A percentile compares a stretch with the other conserved stretches of the same genome.
These are phyloP conservation scores for Sanchytrium tribonematis DNA, from an alignment of 371 early-diverging fungal genomes.

Conservation along the genomic window DNA sequence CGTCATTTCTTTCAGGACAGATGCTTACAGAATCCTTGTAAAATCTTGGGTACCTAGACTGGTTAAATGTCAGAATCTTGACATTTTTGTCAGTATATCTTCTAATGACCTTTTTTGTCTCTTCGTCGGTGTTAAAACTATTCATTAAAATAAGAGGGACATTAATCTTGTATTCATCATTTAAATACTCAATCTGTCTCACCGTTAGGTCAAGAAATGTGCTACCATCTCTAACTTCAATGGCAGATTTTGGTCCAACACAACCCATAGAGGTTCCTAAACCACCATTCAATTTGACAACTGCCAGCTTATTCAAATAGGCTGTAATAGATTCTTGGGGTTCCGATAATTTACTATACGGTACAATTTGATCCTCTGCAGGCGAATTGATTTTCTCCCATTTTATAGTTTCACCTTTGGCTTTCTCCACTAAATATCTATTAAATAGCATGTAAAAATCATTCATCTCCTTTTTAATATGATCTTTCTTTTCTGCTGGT, in stretches of 20 bases:
- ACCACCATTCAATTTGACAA: conserved; percentile 97
- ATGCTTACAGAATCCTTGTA: conserved; percentile 75
- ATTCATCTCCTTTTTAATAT: conserved; percentile 29
- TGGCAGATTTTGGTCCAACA: conserved; percentile 95
- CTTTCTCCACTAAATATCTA: conserved; percentile 48
- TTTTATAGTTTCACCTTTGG: conserved; percentile 45
- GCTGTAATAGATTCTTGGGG: conserved; percentile 22
- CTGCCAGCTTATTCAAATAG: conserved; percentile 67
- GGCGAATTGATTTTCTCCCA: conserved; percentile 82
- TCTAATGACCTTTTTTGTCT: conserved; percentile 83
- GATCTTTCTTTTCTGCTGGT: conserved; percentile 9
- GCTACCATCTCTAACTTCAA: conserved; percentile 91
- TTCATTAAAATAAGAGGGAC: conserved; percentile 98
- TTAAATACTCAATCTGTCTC: conserved; percentile 91
- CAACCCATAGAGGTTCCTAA: conserved; percentile 99
- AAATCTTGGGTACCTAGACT: conserved; percentile 84
- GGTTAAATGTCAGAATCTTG: conserved; percentile 85
- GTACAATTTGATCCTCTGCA: conserved; percentile 46
- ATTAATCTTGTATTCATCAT: conserved; percentile 51
- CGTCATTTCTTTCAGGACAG: conserved; percentile 31
- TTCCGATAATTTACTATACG: conserved; percentile 22
- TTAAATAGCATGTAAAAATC: conserved; percentile 65
- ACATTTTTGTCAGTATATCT: conserved; percentile 74
- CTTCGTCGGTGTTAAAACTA: conserved; percentile 95
- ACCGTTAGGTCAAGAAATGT: conserved; percentile 95